These are phyloP conservation scores for Botrytis galanthina DNA, from an alignment of 2,329 filamentous ascomycete genomes.

Conservation along the genomic window DNA sequence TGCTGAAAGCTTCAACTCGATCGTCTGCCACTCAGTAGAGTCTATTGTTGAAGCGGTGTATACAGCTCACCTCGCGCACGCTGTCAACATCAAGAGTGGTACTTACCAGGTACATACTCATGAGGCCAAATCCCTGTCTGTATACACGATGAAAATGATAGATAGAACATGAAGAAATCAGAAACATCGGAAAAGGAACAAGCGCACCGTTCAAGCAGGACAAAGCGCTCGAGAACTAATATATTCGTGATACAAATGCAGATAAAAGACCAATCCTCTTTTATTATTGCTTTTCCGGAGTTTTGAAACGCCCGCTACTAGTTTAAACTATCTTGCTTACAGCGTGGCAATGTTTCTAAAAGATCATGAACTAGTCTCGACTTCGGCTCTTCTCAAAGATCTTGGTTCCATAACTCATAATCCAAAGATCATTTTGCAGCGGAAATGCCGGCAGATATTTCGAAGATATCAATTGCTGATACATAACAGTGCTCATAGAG, in stretches of 20 bases:
- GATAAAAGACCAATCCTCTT: not conserved
- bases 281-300: not conserved
- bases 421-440: no score
- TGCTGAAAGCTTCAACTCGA: not conserved
- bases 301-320: not conserved
- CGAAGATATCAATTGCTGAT: not conserved
- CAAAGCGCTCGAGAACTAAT: no score
- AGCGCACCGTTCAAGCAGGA: no score
- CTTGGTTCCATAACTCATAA: not conserved
- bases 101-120: not conserved
- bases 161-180: not conserved
- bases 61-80: not conserved
- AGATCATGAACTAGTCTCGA: not conserved
- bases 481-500: not conserved
- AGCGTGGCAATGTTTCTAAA: not conserved
- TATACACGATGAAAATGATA: not conserved
- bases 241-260: not conserved
- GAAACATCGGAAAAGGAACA: not conserved
- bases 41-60: not conserved
- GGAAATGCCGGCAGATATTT: no score
- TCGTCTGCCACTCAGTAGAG: not conserved
- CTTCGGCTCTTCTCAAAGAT: not conserved
- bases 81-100: no score
- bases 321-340: no score
- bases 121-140: rapidly evolving